Evolutionary conservation across 176 grass and related monocot species (phyloP), one percentile per base, ranked within the genome.

Genomic region (Elymus sibiricus): DNA sequence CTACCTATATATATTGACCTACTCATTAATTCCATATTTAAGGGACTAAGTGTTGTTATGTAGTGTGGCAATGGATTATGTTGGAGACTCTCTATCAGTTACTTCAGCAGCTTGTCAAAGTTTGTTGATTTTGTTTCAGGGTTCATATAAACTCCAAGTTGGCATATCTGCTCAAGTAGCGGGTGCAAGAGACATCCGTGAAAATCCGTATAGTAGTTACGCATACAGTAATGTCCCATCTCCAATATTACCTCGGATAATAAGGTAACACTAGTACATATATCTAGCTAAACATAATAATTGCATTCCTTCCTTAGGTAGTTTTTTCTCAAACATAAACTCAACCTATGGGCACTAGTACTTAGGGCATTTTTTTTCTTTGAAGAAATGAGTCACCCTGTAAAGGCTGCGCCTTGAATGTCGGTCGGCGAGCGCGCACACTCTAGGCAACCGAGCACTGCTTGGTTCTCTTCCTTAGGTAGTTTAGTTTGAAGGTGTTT

Each of bases 71-170:
- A 71, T 11, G 25, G 74, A 11, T 76, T 83, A 82, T 49, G 42
- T 87, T 82, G 40, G 1, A 1, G 17, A 6, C 0, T 3, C 66
- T 51, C 8, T 24, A 5, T 73, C 70, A 65, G 22, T 77, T 84
- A 21, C 73, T 77, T 32, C 31, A 21, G 6, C 37, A 67, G 44
- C 16, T 78, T 79, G 66, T 19, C 24, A 83, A 61, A 87, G 61
- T 78, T 83, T 89, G 16, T 80, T 90, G 27, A 38, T 82, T 61
- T 64, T 85, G 29, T 83, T 90, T 43, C 78, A 96, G 97, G 94
- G 60, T 90, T 79, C 92, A 87, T 95, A 85, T 92, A 84, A 92
- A 74, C 58, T 95, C 51, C 94, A 95, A 92, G 86, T 98, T 67
- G 88, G 76, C 79, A 90, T 98, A 86, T 92, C 75, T 49, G 92